Evolutionary conservation across 1,284 basidiomycete genomes (phyloP).

Genomic region (Mycosarcoma mackinlayi): DNA sequence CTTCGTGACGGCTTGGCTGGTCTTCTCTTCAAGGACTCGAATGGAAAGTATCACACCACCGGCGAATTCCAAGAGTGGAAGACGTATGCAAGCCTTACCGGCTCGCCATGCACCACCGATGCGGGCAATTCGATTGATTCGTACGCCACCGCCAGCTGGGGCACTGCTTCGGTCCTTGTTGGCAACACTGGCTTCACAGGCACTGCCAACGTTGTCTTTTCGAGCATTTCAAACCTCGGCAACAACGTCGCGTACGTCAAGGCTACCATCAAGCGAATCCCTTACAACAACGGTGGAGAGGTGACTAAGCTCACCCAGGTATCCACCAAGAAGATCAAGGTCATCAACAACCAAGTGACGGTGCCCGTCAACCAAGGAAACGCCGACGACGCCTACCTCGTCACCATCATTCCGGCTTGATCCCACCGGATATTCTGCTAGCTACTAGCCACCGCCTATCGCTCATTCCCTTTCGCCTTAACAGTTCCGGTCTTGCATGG

Average conservation of each 20-base stretch:
- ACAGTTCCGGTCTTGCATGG: too few species aligned
- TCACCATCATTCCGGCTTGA: conserved; percentile 5
- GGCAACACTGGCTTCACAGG: conserved; percentile 12
- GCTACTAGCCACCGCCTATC: too few species aligned
- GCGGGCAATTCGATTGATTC: conserved; percentile 9
- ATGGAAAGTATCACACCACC: conserved; percentile 1
- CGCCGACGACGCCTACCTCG: conserved; percentile 10
- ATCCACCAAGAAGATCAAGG: not conserved
- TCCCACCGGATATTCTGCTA: too few species aligned
- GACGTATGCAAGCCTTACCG: conserved; percentile 2
- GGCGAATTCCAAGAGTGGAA: conserved; percentile 12
- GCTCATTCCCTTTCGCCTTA: too few species aligned
- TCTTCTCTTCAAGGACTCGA: conserved; percentile 12
- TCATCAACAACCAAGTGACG: conserved; percentile 5
- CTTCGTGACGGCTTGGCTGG: conserved; percentile 15
- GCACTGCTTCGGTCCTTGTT: conserved; percentile 8
- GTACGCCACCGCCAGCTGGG: conserved; percentile 1
- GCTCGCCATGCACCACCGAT: conserved; percentile 6
- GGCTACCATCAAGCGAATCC: too few species aligned
- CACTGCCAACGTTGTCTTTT: conserved; percentile 4
- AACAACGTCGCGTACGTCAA: not conserved
- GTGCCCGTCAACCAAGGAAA: not conserved
- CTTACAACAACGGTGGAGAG: too few species aligned
- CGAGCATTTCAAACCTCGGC: not conserved
- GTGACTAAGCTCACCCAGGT: too few species aligned